Evolutionary conservation across 371 early-diverging fungal species (phyloP).

Genomic region (Mucor piriformis): DNA sequence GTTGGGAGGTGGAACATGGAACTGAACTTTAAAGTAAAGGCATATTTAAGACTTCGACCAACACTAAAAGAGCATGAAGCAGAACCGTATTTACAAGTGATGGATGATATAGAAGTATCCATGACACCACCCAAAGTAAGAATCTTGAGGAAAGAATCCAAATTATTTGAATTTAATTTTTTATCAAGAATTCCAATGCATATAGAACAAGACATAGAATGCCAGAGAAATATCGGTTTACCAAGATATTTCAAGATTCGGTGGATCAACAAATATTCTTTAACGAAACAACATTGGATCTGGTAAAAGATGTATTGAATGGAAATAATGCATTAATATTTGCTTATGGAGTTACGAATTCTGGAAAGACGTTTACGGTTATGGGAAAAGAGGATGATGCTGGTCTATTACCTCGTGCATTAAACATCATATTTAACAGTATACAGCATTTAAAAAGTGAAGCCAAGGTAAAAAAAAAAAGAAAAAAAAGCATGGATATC

Average conservation of each 20-base stretch:
- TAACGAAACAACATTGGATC: constrained; percentile 59
- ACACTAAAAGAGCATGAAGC: constrained; percentile 12
- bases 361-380: constrained; percentile 80
- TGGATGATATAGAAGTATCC: constrained; percentile 40
- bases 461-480: constrained; percentile 32
- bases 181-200: constrained; percentile 31
- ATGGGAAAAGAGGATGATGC: constrained; percentile 52
- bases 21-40: too few relatives aligned
- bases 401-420: constrained; percentile 65
- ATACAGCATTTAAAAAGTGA: constrained; percentile 36
- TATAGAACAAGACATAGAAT: constrained; percentile 44
- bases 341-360: constrained; percentile 80
- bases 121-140: constrained; percentile 53
- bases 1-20: too few relatives aligned
- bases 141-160: neutral
- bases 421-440: constrained; percentile 61
- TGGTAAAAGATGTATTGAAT: constrained; percentile 48
- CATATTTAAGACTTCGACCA: constrained; percentile 50
- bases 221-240: constrained; percentile 63
- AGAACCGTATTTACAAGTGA: constrained; percentile 47
- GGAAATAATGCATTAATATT: constrained; percentile 71
- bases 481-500: too few relatives aligned
- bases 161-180: neutral
- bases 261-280: constrained; percentile 58
- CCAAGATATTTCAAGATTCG: constrained; percentile 58